Conservation (phyloP, 495 filamentous ascomycete genomes). For the Geoglossum glabrum region DNA sequence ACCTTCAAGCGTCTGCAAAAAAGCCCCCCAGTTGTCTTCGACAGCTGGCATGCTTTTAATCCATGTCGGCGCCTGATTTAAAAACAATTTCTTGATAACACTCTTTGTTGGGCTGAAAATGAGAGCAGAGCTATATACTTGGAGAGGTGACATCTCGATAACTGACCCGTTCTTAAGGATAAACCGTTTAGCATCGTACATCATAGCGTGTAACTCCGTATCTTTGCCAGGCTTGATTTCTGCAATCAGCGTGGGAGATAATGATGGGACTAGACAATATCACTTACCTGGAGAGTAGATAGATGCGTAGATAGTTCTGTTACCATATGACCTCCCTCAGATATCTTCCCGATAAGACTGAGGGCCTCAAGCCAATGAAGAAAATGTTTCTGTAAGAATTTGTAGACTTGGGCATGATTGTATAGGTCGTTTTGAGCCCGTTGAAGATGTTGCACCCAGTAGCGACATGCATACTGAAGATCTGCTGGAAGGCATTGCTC, state of each 20-base stretch:
- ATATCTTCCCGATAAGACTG: not conserved
- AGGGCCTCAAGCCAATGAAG: not conserved
- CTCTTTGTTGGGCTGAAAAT: not conserved
- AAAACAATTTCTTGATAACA: not conserved
- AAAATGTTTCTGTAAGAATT: constrained; percentile 5
- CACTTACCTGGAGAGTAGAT: not conserved
- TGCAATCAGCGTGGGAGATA: not conserved
- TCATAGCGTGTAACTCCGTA: not conserved
- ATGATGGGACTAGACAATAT: not conserved
- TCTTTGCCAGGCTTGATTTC: not conserved
- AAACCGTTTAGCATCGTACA: not conserved
- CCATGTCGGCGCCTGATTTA: not conserved
- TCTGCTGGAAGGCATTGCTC: not conserved
- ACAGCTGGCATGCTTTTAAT: not conserved
- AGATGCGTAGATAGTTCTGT: not conserved
- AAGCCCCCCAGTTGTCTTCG: not conserved
- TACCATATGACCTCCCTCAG: constrained; percentile 4
- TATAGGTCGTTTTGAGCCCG: not conserved
- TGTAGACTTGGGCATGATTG: constrained; percentile 1
- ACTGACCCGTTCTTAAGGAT: not conserved
- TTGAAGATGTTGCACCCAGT: not conserved
- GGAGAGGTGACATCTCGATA: not conserved
- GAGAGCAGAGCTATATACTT: not conserved
- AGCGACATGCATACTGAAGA: not conserved
- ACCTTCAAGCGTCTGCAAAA: not conserved